A percentile compares a stretch with the other conserved stretches of the same genome.
Evolutionary conservation across 108 stramenopile genomes (phyloP).

Genomic region (Discostella pseudostelligera): DNA sequence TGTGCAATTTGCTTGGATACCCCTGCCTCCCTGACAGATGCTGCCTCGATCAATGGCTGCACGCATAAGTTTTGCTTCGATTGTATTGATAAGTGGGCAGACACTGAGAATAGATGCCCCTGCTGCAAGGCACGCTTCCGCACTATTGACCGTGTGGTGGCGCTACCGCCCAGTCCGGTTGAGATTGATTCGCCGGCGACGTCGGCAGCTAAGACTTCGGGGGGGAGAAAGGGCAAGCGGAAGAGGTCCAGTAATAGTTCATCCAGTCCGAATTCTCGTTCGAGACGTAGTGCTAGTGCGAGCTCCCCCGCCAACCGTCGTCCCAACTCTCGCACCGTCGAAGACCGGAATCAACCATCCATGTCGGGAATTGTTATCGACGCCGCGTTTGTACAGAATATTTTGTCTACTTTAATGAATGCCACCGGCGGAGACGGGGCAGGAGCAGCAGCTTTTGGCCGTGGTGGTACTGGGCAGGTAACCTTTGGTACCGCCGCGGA

Average conservation of each 20-base stretch:
- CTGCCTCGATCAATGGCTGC: conserved; percentile 36
- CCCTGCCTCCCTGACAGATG: conserved; percentile 22
- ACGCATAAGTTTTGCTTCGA: conserved; percentile 47
- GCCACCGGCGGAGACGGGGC: not conserved
- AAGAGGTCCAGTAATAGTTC: conserved; percentile 7
- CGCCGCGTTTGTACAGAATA: conserved; percentile 24
- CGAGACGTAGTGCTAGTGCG: conserved; percentile 4
- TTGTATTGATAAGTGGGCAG: conserved; percentile 46
- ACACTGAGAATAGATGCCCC: conserved; percentile 43
- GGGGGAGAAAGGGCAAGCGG: conserved; percentile 12
- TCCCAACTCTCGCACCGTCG: conserved; percentile 44
- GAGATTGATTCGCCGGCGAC: not conserved
- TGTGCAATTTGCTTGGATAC: conserved; percentile 45
- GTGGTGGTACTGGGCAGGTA: not conserved
- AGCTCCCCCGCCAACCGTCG: conserved; percentile 11
- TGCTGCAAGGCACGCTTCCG: conserved; percentile 36
- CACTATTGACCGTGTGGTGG: conserved; percentile 37
- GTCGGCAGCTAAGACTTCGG: conserved; percentile 5
- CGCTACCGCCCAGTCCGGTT: conserved; percentile 5
- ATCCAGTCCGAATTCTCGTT: not conserved
- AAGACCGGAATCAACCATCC: conserved; percentile 40
- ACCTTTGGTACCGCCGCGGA: conserved; percentile 7
- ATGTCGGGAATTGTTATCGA: conserved; percentile 4
- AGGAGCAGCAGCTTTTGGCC: not conserved
- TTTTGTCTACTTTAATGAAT: conserved; percentile 10